Evolutionary conservation across 495 filamentous ascomycete genomes (phyloP), one percentile per base, ranked within the genome.

Genomic region (Talaromyces stipitatus): DNA sequence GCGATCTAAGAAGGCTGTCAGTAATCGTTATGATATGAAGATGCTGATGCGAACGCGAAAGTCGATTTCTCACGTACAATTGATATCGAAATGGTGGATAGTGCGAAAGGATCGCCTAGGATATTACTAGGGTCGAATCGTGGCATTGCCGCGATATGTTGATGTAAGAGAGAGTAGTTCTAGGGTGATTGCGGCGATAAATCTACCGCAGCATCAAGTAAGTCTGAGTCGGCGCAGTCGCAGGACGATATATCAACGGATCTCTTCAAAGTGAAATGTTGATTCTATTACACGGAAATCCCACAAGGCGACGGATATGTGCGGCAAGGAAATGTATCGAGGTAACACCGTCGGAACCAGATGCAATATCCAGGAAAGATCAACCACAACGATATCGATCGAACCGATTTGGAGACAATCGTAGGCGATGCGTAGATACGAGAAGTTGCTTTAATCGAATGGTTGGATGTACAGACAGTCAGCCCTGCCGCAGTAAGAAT

Each of bases 91-190:
- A 94, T 82, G 14, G 94, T 99, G 41, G 91, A 91, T 38, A 97
- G 82, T 51, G 94, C 92, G 74, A 99, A 97, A 2, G 95, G 95
- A 74, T 97, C 92, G 62, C 94, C 94, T 50, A 97, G 76, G 54
- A 97, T 89, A 70, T 96, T 91, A 64, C 89, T 90, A 68, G 91
- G 72, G 61, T 82, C 86, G 63, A 95, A 85, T 64, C 82, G 83
- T 60, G 67, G 82, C 77, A 73, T 78, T 24, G 47, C 52, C 55
- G 51, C 38, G 27, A 36, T 55, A 36, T 55, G 54, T 28, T 48
- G 45, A 48, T 48, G 24, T 48, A 20, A 26, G 14, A 26, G 22
- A n/a, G 36, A 41, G n/a, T 41, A 10, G 16, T n/a, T 41, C 4
- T 41, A 41, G 36, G 5, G 36, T 0, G 36, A 2, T 41, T 41